phyloP scores from a whole-genome alignment of 352 stramenopile species.

The Pythium sp. region DNA sequence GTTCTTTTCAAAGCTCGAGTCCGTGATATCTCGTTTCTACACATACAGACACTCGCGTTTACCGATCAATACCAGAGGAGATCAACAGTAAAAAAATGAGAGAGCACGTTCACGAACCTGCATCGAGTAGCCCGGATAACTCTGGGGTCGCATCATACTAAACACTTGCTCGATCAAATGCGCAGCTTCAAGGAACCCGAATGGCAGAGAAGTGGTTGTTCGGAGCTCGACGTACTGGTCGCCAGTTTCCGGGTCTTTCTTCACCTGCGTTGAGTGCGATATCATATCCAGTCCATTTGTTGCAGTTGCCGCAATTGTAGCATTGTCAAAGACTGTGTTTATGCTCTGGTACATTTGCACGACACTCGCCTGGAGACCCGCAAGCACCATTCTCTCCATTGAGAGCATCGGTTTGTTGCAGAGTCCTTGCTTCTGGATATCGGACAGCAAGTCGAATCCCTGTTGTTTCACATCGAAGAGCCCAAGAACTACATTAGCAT shows the following conservation, averaged over 20 bases:
- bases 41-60: background rate
- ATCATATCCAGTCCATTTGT: background rate
- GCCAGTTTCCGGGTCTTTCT: background rate
- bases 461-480: background rate
- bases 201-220: background rate
- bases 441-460: slow-evolving; percentile 2
- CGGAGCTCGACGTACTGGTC: slow-evolving; percentile 12
- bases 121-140: slow-evolving; percentile 2
- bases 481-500: background rate
- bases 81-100: background rate
- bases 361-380: background rate
- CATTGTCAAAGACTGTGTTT: background rate
- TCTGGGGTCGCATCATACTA: slow-evolving; percentile 12
- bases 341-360: slow-evolving; percentile 5
- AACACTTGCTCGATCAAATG: slow-evolving; percentile 8
- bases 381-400: background rate
- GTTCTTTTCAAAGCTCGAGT: slow-evolving; percentile 13
- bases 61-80: background rate
- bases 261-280: background rate
- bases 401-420: slow-evolving; percentile 12
- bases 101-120: background rate
- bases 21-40: slow-evolving; percentile 2
- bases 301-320: background rate
- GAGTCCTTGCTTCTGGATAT: slow-evolving; percentile 3
- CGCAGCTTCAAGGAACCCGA: slow-evolving; percentile 7